Conservation (phyloP, 2,329 filamentous ascomycete genomes). For the Aspergillus sp. region DNA sequence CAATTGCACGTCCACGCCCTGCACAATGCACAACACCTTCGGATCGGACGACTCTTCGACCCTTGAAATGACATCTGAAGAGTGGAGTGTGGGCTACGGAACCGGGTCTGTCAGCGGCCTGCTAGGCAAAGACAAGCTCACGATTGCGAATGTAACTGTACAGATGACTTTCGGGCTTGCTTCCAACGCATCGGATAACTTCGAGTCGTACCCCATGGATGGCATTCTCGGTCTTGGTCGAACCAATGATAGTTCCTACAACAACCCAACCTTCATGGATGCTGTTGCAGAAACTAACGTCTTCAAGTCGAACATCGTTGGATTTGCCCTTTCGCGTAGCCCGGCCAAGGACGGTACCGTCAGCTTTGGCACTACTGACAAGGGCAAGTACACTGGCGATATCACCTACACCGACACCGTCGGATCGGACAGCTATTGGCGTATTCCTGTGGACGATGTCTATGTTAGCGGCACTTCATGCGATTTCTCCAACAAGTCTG, state of each 20-base stretch:
- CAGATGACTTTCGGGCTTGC: slow-evolving; percentile 72
- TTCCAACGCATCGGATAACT: slow-evolving; percentile 70
- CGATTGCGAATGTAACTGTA: slow-evolving; percentile 66
- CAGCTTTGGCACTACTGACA: slow-evolving; percentile 72
- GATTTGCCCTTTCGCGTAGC: slow-evolving; percentile 68
- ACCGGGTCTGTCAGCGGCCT: slow-evolving; percentile 71
- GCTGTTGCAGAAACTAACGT: slow-evolving; percentile 58
- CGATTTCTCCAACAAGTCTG: slow-evolving; percentile 57
- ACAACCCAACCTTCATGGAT: slow-evolving; percentile 67
- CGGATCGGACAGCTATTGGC: slow-evolving; percentile 65
- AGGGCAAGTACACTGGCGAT: slow-evolving; percentile 65
- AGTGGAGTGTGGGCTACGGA: slow-evolving; percentile 73
- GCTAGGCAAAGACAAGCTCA: slow-evolving; percentile 66
- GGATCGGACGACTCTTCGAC: slow-evolving; percentile 66
- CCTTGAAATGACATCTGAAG: slow-evolving; percentile 54
- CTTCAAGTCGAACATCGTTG: slow-evolving; percentile 68
- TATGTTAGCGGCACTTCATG: slow-evolving; percentile 62
- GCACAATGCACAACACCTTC: slow-evolving; percentile 69
- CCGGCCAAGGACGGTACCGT: slow-evolving; percentile 75
- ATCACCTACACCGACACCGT: slow-evolving; percentile 66
- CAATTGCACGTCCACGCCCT: slow-evolving; percentile 67
- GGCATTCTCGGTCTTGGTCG: slow-evolving; percentile 81
- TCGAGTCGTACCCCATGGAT: slow-evolving; percentile 78
- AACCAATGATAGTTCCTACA: slow-evolving; percentile 53
- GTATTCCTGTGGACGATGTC: slow-evolving; percentile 68